Evolutionary conservation across 768 basidiomycete genomes (phyloP).

Genomic region (Amyloporia xantha): DNA sequence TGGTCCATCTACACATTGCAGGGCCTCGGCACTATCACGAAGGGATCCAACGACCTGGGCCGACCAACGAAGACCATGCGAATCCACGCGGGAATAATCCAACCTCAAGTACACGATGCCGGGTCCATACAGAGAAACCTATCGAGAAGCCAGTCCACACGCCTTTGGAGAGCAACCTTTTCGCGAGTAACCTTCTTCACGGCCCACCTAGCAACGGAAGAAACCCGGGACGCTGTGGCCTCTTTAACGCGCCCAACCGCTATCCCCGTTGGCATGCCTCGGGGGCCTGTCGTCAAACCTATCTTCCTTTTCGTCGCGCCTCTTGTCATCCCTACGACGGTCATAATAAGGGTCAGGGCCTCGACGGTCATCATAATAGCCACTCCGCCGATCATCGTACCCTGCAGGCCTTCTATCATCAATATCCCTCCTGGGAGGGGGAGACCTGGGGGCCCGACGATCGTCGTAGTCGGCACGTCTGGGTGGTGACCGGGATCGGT

Average conservation of each 20-base stretch:
- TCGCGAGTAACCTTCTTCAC: conserved; percentile 12
- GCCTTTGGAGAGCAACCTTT: conserved; percentile 16
- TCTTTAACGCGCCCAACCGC: conserved; percentile 24
- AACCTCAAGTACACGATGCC: conserved; percentile 6
- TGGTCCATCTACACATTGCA: too few species aligned
- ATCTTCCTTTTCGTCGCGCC: conserved; percentile 81
- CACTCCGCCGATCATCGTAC: conserved; percentile 87
- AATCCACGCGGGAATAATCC: conserved; percentile 2
- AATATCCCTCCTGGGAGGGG: conserved; percentile 71
- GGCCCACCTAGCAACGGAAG: conserved; percentile 15
- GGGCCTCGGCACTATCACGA: too few species aligned
- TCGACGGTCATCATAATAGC: conserved; percentile 74
- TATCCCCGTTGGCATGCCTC: conserved; percentile 74
- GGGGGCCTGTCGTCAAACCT: conserved; percentile 70
- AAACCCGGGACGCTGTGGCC: conserved; percentile 14
- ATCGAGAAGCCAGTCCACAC: conserved; percentile 19
- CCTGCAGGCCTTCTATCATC: conserved; percentile 87
- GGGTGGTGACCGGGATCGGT: conserved; percentile 75
- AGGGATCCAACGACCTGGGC: not conserved
- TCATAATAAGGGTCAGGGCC: conserved; percentile 83
- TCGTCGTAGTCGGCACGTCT: conserved; percentile 65
- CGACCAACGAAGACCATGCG: conserved; percentile 2
- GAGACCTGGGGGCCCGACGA: conserved; percentile 78
- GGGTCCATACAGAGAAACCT: conserved; percentile 11
- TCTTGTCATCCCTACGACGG: conserved; percentile 78